Evolutionary conservation across 2,329 filamentous ascomycete species (phyloP).

Genomic region (Colletotrichum trifolii): DNA sequence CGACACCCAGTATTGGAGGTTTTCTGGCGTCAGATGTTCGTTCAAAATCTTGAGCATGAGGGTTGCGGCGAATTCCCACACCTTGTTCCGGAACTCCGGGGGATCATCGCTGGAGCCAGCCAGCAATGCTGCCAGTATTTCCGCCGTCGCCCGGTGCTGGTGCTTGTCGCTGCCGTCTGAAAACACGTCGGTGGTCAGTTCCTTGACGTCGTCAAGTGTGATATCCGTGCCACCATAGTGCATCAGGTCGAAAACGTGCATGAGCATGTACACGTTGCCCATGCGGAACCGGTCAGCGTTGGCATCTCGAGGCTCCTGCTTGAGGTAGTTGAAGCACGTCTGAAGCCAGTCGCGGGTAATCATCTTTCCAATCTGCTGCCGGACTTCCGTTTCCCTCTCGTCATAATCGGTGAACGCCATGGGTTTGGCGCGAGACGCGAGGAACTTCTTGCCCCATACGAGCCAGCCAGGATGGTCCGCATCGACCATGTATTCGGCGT

Average conservation of each 20-base stretch:
- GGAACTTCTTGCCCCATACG: constrained; percentile 91
- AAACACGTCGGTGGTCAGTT: constrained; percentile 80
- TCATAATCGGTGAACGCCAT: constrained; percentile 79
- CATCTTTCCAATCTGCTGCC: constrained; percentile 82
- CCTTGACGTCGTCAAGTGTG: constrained; percentile 88
- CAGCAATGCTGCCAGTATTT: constrained; percentile 89
- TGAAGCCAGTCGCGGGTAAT: constrained; percentile 88
- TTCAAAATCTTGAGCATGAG: constrained; percentile 86
- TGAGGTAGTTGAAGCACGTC: constrained; percentile 91
- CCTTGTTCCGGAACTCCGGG: constrained; percentile 75
- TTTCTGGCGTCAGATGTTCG: constrained; percentile 95
- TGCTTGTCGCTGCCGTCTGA: constrained; percentile 97
- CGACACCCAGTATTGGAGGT: constrained; percentile 92
- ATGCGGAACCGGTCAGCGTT: constrained; percentile 89
- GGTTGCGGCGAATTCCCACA: constrained; percentile 92
- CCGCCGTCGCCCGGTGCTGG: constrained; percentile 93
- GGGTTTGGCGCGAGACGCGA: constrained; percentile 80
- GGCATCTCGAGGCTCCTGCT: constrained; percentile 91
- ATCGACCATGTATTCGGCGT: constrained; percentile 90
- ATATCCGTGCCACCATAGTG: constrained; percentile 80
- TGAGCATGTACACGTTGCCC: constrained; percentile 85
- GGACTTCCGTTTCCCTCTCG: constrained; percentile 77
- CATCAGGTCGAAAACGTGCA: constrained; percentile 91
- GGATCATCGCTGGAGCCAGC: constrained; percentile 83
- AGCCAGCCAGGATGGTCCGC: constrained; percentile 95